phyloP scores from a whole-genome alignment of 1,139 yeast genomes.

The Wickerhamomyces sp. region DNA sequence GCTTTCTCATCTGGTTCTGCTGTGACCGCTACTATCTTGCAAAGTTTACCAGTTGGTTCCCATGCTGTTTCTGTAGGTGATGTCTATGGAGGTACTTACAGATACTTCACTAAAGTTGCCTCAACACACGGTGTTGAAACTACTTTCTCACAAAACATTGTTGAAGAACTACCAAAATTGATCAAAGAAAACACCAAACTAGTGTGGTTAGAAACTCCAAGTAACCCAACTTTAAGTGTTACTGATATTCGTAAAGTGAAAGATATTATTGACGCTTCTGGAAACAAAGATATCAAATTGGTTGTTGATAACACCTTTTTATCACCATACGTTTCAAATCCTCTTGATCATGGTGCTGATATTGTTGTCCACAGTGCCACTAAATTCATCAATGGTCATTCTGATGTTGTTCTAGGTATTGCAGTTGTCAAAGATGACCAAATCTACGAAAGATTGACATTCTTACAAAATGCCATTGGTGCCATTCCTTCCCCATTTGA shows the following conservation, averaged over 20 bases:
- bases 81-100: constrained; percentile 91
- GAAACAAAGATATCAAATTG: constrained; percentile 47
- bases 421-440: constrained; percentile 64
- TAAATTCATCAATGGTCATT: constrained; percentile 88
- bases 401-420: constrained; percentile 87
- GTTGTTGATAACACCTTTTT: constrained; percentile 94
- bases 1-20: constrained; percentile 89
- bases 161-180: constrained; percentile 50
- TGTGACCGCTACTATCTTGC: constrained; percentile 74
- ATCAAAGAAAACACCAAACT: constrained; percentile 61
- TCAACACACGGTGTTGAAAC: constrained; percentile 72
- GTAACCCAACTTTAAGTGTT: constrained; percentile 78
- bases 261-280: constrained; percentile 41
- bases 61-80: constrained; percentile 83
- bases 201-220: constrained; percentile 89
- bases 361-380: constrained; percentile 87
- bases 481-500: constrained; percentile 89
- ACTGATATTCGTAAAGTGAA: constrained; percentile 68
- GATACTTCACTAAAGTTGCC: constrained; percentile 87
- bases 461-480: constrained; percentile 85
- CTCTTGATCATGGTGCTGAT: constrained; percentile 80
- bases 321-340: constrained; percentile 89
- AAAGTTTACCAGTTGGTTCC: constrained; percentile 66
- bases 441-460: constrained; percentile 61
- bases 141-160: constrained; percentile 63